Conservation (phyloP, 106 monocot genomes). For the Dioscorea dumetorum region DNA sequence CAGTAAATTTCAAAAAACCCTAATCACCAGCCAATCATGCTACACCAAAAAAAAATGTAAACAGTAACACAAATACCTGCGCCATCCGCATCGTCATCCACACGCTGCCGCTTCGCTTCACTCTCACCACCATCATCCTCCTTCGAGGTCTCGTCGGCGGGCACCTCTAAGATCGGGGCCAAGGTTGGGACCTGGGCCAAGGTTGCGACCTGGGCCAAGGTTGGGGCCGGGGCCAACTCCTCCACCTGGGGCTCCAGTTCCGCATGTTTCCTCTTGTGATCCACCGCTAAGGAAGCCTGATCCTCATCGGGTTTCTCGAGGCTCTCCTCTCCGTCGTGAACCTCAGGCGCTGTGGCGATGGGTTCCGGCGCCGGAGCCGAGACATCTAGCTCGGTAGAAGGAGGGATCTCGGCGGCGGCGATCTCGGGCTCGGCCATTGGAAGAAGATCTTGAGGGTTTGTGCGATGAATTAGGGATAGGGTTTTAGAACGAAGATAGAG, state of each 20-base stretch:
- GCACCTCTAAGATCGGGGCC: slow-evolving; percentile 4
- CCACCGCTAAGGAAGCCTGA: neutral
- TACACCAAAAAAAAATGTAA: neutral
- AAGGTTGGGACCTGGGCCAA: too few species aligned
- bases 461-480: neutral
- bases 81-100: slow-evolving; percentile 2
- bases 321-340: neutral
- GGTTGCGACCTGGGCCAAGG: too few species aligned
- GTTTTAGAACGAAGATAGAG: neutral
- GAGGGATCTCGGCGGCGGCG: neutral
- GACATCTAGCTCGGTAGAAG: neutral
- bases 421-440: neutral
- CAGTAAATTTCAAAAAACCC: neutral
- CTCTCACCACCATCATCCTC: neutral
- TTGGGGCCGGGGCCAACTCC: slow-evolving; percentile 8
- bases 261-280: slow-evolving; percentile 35
- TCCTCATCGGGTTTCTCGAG: neutral
- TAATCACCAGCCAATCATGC: neutral
- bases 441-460: neutral
- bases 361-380: neutral
- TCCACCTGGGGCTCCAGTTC: slow-evolving; percentile 13
- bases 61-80: slow-evolving; percentile 2
- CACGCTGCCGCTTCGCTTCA: slow-evolving; percentile 3
- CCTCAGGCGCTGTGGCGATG: neutral
- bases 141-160: neutral